Conservation (phyloP, 2,329 filamentous ascomycete genomes). For the Sarocladium kiliense region DNA sequence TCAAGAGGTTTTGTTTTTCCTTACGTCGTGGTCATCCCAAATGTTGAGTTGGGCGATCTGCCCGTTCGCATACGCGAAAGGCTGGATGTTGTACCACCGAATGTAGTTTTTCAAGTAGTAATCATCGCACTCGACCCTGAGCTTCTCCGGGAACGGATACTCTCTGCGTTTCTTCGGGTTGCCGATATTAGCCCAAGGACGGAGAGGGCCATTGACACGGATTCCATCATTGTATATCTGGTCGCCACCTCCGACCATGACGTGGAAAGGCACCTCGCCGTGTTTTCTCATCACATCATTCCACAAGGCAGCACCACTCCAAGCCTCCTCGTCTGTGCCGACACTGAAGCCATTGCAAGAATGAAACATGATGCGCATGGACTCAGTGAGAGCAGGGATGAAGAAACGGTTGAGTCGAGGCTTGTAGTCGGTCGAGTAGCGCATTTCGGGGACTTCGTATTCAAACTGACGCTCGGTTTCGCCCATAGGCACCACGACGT, state of each 20-base stretch:
- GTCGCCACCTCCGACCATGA: slow-evolving; percentile 91
- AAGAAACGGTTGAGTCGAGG: slow-evolving; percentile 67
- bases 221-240: slow-evolving; percentile 97
- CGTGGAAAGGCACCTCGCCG: slow-evolving; percentile 77
- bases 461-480: slow-evolving; percentile 68
- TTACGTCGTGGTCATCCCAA: slow-evolving; percentile 90
- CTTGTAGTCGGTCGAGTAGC: slow-evolving; percentile 52
- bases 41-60: slow-evolving; percentile 96
- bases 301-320: slow-evolving; percentile 91
- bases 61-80: slow-evolving; percentile 80
- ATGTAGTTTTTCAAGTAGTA: slow-evolving; percentile 92
- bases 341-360: slow-evolving; percentile 96
- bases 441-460: slow-evolving; percentile 66
- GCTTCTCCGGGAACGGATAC: slow-evolving; percentile 68
- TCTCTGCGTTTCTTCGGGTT: slow-evolving; percentile 79
- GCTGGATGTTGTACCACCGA: slow-evolving; percentile 73
- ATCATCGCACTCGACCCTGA: slow-evolving; percentile 79
- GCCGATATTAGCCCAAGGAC: slow-evolving; percentile 75
- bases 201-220: slow-evolving; percentile 75
- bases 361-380: slow-evolving; percentile 98
- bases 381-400: slow-evolving; percentile 74
- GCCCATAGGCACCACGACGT: slow-evolving; percentile 71
- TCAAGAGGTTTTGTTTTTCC: slow-evolving; percentile 22
- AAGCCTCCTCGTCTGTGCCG: slow-evolving; percentile 77
- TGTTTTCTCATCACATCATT: slow-evolving; percentile 86